A percentile compares a stretch with the other conserved stretches of the same genome.
Evolutionary conservation across 495 filamentous ascomycete species (phyloP).

Genomic region (Neurospora sp.): DNA sequence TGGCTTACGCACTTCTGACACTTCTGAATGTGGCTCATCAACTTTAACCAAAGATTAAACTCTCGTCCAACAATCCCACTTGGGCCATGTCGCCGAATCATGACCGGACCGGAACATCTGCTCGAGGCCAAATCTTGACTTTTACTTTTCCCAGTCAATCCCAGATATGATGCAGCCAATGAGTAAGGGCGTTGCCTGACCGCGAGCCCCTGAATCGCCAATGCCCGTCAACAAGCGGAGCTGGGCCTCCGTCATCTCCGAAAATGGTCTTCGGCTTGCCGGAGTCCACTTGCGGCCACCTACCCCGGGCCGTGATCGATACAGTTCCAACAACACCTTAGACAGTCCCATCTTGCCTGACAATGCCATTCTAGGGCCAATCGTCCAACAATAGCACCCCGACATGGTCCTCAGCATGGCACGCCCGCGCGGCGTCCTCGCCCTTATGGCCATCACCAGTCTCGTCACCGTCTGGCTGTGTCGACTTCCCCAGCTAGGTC

Average conservation of each 20-base stretch:
- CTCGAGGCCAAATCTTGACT: neutral
- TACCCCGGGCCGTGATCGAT: neutral
- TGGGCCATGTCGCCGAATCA: neutral
- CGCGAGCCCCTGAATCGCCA: neutral
- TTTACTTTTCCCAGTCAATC: neutral
- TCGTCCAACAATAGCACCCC: neutral
- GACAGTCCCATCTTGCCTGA: neutral
- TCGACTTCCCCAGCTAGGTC: constrained; percentile 11
- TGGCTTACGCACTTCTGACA: neutral
- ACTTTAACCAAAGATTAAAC: neutral
- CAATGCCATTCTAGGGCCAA: neutral
- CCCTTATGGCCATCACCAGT: constrained; percentile 11
- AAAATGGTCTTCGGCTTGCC: neutral
- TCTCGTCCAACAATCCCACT: neutral
- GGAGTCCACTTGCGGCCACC: neutral
- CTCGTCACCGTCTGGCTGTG: constrained; percentile 16
- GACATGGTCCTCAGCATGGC: neutral
- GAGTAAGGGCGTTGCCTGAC: neutral
- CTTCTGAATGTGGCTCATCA: neutral
- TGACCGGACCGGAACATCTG: neutral
- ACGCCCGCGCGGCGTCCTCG: constrained; percentile 8
- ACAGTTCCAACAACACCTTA: neutral
- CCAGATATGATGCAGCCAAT: neutral
- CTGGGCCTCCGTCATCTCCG: neutral
- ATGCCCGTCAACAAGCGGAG: neutral